Base-by-base conservation (phyloP, 768 basidiomycete genomes). In the Rhodotorula diobovata region DNA sequence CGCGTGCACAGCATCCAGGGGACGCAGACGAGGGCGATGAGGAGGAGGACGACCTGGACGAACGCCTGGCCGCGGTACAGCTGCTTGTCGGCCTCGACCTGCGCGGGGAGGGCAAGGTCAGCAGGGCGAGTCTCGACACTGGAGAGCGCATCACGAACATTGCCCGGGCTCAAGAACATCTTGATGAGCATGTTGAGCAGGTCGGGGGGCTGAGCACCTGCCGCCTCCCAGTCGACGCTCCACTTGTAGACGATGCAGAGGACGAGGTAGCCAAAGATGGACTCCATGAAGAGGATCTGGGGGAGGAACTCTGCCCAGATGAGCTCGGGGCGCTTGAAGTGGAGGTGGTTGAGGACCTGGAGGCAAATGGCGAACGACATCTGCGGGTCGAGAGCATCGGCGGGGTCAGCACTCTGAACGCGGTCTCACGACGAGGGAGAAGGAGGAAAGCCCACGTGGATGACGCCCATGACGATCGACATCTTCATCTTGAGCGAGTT, bases 401-500 rank as follows among this genome's bases (percentile, higher is more conserved):
- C 23, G 7, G 48, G n/a, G 18, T 1, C 45, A 37, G 32, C 34
- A 12, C 15, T 28, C 15, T 54, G 61, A 28, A 28, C 16, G 57
- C 41, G 28, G 23, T n/a, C n/a, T n/a, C n/a, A 4, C n/a, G 41
- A 58, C 18, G 30, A 55, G 34, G 30, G n/a, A 16, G 50, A n/a
- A 39, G 21, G 45, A 39, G 32, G 39, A 14, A 1, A 35, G 82
- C 88, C 76, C 82, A 97, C 95, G 81, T 99, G 95, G 70, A 90
- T 90, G 74, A 99, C 94, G 80, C 96, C 96, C 63, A 99, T 81
- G 46, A 98, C 87, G 78, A 99, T 88, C 32, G 92, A 90, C 92
- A 98, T 93, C 84, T 99, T 98, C 96, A 99, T 99, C 87, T 98
- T 99, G 84, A 95, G 95, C 50, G 94, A 97, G 82, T 99, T 99